phyloP scores from a whole-genome alignment of 208 protist genomes.

The Trypanosomatidae sp. region DNA sequence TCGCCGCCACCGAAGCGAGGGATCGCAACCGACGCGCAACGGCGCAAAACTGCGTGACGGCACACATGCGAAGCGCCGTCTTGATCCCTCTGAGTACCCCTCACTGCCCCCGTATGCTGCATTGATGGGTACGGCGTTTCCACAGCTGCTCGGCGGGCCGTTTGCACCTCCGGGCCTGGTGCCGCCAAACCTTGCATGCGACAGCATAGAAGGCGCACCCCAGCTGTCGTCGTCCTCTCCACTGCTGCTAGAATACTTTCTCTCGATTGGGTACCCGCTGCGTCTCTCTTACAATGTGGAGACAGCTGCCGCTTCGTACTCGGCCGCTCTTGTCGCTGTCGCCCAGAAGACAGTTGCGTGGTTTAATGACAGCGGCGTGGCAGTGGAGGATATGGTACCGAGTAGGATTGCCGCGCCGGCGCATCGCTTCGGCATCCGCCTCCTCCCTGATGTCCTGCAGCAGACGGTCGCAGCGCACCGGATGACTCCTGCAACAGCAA shows the following conservation, averaged over 20 bases:
- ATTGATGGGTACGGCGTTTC: conserved; percentile 8
- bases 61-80: neutral
- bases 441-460: conserved; percentile 19
- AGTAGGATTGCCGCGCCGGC: neutral
- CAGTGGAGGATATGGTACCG: neutral
- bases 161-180: neutral
- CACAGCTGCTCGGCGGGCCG: conserved; percentile 8
- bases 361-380: conserved; percentile 2
- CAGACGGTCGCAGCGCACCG: conserved; percentile 15
- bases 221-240: neutral
- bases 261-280: conserved; percentile 20
- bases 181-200: neutral
- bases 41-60: neutral
- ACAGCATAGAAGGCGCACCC: neutral
- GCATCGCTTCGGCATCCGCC: conserved; percentile 1
- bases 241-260: conserved; percentile 16
- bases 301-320: neutral
- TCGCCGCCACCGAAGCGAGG: conserved; percentile 10
- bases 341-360: conserved; percentile 5
- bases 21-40: neutral
- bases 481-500: conserved; percentile 19
- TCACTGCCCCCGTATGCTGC: neutral
- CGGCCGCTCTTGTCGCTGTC: conserved; percentile 2
- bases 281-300: neutral
- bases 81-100: neutral